These are phyloP conservation scores for Thoreauomyces humboldtii DNA, from an alignment of 192 early-diverging fungal genomes.

Conservation along the genomic window DNA sequence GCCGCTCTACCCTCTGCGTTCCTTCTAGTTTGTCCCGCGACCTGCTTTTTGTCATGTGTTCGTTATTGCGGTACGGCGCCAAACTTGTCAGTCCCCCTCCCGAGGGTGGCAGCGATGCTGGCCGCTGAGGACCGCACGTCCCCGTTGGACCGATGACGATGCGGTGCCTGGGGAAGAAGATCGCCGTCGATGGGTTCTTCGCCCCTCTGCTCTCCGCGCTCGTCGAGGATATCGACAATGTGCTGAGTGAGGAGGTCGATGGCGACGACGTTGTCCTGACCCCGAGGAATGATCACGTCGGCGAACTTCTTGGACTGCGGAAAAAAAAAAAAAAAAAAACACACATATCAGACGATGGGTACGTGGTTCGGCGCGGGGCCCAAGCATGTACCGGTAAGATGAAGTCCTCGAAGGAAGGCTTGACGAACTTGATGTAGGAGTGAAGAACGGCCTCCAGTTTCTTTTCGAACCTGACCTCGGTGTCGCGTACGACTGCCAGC, in stretches of 20 bases:
- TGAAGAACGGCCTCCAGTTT: conserved; percentile 59
- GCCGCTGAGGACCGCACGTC: neutral
- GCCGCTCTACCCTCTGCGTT: no score
- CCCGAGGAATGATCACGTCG: conserved; percentile 49
- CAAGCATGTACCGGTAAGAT: conserved; percentile 75
- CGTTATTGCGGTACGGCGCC: neutral
- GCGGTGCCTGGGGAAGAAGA: no score
- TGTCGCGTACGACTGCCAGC: conserved; percentile 36
- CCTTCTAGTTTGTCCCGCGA: no score
- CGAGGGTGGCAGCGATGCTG: neutral
- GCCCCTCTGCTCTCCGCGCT: neutral
- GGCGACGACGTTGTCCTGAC: conserved; percentile 42
- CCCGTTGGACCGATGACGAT: neutral
- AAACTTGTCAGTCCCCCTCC: neutral
- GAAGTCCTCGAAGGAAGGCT: conserved; percentile 88
- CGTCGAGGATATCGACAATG: conserved; percentile 36
- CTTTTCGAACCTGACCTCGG: conserved; percentile 32
- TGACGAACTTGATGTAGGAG: conserved; percentile 72
- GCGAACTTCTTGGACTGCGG: conserved; percentile 44
- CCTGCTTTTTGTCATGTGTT: no score
- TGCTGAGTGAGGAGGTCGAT: conserved; percentile 44
- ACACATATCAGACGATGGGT: no score
- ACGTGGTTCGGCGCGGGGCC: no score
- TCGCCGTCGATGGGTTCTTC: no score
- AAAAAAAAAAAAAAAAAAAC: no score